These are phyloP conservation scores for Trypanosoma cruzi DNA, from an alignment of 208 protist species.

Conservation along the genomic window DNA sequence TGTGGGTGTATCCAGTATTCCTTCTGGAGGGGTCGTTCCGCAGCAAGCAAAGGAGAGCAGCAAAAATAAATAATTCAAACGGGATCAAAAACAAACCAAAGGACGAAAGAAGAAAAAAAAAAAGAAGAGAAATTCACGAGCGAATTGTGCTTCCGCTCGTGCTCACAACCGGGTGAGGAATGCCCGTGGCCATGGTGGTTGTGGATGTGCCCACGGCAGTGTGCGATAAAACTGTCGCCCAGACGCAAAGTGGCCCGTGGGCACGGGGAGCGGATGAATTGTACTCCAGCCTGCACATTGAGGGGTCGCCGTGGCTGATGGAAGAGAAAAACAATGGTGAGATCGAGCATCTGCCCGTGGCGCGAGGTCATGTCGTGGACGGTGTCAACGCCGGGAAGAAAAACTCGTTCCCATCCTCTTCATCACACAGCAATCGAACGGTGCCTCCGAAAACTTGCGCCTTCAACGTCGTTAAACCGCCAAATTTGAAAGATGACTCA, in stretches of 20 bases:
- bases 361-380: neutral
- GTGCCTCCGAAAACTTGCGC: neutral
- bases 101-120: too few species aligned
- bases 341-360: neutral
- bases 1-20: too few species aligned
- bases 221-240: neutral
- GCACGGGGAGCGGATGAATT: neutral
- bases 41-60: too few species aligned
- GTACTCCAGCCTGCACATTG: neutral
- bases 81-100: too few species aligned
- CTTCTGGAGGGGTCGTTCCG: too few species aligned
- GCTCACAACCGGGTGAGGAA: neutral
- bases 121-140: neutral
- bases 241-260: neutral
- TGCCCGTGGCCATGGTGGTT: neutral
- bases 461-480: neutral
- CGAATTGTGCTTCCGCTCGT: neutral
- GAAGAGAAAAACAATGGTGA: neutral
- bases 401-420: neutral
- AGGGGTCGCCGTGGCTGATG: neutral
- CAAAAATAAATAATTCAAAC: too few species aligned
- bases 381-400: neutral
- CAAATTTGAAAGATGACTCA: neutral
- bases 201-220: slow-evolving; percentile 26
- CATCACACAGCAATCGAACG: neutral